Percentiles rank a stretch among this genome's conserved stretches.
Evolutionary conservation across 148 eudicot genomes (phyloP).

Genomic region (Vaccinium myrtillus): DNA sequence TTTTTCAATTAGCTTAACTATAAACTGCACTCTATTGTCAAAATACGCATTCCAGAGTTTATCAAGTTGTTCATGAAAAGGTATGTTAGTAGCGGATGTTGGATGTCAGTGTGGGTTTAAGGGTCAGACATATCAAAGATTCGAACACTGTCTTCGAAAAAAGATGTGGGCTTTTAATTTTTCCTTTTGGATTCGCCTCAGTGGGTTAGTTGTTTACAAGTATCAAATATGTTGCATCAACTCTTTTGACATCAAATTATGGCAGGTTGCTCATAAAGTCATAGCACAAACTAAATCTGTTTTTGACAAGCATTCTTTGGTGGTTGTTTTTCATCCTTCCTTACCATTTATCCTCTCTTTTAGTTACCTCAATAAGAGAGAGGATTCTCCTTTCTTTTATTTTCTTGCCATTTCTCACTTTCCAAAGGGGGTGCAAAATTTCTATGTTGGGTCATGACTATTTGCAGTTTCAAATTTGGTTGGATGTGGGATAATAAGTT

Average conservation of each 20-base stretch:
- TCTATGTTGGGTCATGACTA: neutral
- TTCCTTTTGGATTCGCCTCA: neutral
- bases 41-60: neutral
- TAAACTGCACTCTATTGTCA: neutral
- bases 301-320: neutral
- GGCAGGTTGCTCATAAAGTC: neutral
- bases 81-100: neutral
- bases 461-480: neutral
- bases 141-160: neutral
- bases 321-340: no score
- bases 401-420: no score
- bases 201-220: neutral
- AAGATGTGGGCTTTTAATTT: neutral
- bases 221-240: neutral
- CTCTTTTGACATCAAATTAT: neutral
- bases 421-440: no score
- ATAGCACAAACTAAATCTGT: neutral
- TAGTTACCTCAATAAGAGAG: no score
- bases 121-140: neutral
- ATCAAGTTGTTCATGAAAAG: neutral
- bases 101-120: neutral
- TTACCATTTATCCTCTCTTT: no score
- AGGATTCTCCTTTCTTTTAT: no score
- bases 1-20: neutral
- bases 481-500: neutral